Evolutionary conservation across 805 yeast species (phyloP).

Genomic region (Alloascoidea hylecoeti): DNA sequence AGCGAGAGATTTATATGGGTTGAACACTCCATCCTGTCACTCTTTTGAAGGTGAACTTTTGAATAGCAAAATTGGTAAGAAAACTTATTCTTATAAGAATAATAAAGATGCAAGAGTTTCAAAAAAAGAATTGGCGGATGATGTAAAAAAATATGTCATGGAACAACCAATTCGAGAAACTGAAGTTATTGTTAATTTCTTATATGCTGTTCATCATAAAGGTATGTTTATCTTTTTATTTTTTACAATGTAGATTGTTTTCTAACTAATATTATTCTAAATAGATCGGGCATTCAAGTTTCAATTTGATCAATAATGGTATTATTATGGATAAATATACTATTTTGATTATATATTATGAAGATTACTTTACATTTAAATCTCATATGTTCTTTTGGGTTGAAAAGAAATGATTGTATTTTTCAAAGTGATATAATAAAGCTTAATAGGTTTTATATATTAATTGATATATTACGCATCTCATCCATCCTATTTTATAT

Average conservation of each 20-base stretch:
- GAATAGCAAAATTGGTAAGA: slow-evolving; percentile 59
- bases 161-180: slow-evolving; percentile 53
- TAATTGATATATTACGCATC: too few species aligned
- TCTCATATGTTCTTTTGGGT: too few species aligned
- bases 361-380: too few species aligned
- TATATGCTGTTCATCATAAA: slow-evolving; percentile 74
- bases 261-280: not conserved
- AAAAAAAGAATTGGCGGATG: slow-evolving; percentile 44
- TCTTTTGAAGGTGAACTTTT: slow-evolving; percentile 59
- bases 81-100: slow-evolving; percentile 32
- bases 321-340: too few species aligned
- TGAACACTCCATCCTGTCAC: slow-evolving; percentile 43
- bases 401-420: too few species aligned
- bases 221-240: slow-evolving; percentile 19
- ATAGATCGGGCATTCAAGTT: slow-evolving; percentile 1
- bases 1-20: slow-evolving; percentile 47
- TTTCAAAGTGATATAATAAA: too few species aligned
- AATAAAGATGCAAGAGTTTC: slow-evolving; percentile 31
- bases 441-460: too few species aligned
- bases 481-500: too few species aligned
- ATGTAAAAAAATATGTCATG: slow-evolving; percentile 57
- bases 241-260: not conserved
- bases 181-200: slow-evolving; percentile 77
- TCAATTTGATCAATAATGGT: too few species aligned
- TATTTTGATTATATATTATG: too few species aligned